These are phyloP conservation scores for Passalora sequoiae DNA, from an alignment of 2,329 filamentous ascomycete genomes.

Conservation along the genomic window DNA sequence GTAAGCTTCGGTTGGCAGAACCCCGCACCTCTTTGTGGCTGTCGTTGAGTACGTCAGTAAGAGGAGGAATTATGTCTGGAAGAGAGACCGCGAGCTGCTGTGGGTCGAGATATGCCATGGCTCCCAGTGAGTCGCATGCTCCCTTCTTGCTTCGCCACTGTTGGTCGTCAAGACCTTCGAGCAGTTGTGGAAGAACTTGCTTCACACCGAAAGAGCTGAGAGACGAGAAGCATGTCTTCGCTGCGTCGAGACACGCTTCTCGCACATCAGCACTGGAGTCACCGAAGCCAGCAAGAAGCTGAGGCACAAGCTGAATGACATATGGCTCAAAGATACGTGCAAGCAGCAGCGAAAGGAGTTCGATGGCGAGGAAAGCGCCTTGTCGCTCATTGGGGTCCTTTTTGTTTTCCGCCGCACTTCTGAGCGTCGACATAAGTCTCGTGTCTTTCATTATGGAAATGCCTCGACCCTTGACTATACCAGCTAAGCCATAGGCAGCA, in stretches of 20 bases:
- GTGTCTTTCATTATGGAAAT: slow-evolving; percentile 76
- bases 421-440: slow-evolving; percentile 76
- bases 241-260: slow-evolving; percentile 84
- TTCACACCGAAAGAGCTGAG: slow-evolving; percentile 95
- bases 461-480: slow-evolving; percentile 82
- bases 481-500: slow-evolving; percentile 89
- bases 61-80: slow-evolving; percentile 91
- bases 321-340: slow-evolving; percentile 93
- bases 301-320: slow-evolving; percentile 89
- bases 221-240: slow-evolving; percentile 89
- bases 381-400: slow-evolving; percentile 86
- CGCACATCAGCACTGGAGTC: slow-evolving; percentile 84
- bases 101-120: slow-evolving; percentile 97
- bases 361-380: slow-evolving; percentile 82
- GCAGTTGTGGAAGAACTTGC: slow-evolving; percentile 81
- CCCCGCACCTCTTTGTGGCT: slow-evolving; percentile 94
- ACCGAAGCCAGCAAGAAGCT: slow-evolving; percentile 82
- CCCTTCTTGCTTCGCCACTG: slow-evolving; percentile 99
- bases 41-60: slow-evolving; percentile 91
- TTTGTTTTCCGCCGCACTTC: slow-evolving; percentile 84
- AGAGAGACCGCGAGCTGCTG: slow-evolving; percentile 88
- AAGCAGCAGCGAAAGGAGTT: slow-evolving; percentile 79
- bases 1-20: slow-evolving; percentile 90
- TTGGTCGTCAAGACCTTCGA: slow-evolving; percentile 86
- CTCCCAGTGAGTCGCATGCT: slow-evolving; percentile 90